These are phyloP conservation scores for Apophysomyces trapeziformis DNA, from an alignment of 371 early-diverging fungal genomes.

Conservation along the genomic window DNA sequence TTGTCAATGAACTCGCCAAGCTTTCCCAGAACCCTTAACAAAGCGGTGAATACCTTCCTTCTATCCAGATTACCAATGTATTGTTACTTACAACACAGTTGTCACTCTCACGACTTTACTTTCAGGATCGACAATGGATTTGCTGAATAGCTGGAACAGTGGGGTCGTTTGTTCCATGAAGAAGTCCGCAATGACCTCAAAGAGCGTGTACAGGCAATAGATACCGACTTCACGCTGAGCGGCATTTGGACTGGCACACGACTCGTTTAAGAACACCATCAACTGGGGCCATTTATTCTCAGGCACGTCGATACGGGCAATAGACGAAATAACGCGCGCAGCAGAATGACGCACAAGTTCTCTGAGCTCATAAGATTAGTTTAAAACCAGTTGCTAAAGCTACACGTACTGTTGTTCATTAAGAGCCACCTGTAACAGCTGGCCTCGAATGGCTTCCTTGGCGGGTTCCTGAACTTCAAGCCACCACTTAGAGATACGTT, in stretches of 20 bases:
- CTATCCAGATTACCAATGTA: background rate
- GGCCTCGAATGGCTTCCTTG: conserved; percentile 61
- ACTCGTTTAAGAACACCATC: conserved; percentile 75
- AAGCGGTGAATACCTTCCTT: conserved; percentile 3
- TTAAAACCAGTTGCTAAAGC: background rate
- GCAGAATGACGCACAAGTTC: conserved; percentile 76
- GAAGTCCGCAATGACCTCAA: conserved; percentile 81
- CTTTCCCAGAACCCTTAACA: conserved; percentile 73
- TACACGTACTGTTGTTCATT: conserved; percentile 70
- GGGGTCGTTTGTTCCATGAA: conserved; percentile 68
- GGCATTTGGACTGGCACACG: conserved; percentile 69
- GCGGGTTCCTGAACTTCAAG: conserved; percentile 59
- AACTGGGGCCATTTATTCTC: conserved; percentile 81
- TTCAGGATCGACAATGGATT: conserved; percentile 84
- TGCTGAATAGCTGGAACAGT: conserved; percentile 72
- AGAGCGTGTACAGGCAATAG: conserved; percentile 80
- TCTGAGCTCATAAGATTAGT: conserved; percentile 37
- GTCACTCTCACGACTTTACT: conserved; percentile 78
- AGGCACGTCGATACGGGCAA: conserved; percentile 84
- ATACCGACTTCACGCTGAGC: conserved; percentile 89
- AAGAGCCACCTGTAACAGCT: conserved; percentile 70
- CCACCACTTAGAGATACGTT: conserved; percentile 80
- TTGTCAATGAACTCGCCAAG: conserved; percentile 83
- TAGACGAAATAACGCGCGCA: conserved; percentile 86
- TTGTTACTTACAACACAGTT: conserved; percentile 66